Conservation (phyloP, 345 rosid species). For the Heritiera fomes region DNA sequence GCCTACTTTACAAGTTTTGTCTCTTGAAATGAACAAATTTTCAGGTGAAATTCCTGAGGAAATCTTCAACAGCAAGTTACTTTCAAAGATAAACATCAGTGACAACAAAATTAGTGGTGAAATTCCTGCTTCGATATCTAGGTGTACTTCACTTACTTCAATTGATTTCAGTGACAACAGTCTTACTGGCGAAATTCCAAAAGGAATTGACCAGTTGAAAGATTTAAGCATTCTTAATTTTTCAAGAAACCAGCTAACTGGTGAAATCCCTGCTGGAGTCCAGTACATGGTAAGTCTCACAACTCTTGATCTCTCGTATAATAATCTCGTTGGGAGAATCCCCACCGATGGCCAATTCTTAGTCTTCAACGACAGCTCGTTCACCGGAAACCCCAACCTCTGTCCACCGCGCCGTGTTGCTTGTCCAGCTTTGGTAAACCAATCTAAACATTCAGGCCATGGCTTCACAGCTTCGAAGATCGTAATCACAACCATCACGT, state of each 20-base stretch:
- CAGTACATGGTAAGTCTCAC: slow-evolving; percentile 74
- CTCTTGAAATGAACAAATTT: slow-evolving; percentile 52
- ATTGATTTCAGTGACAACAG: slow-evolving; percentile 71
- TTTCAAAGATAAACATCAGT: slow-evolving; percentile 51
- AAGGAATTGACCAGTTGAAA: slow-evolving; percentile 42
- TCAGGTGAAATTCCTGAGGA: slow-evolving; percentile 59
- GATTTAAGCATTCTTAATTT: slow-evolving; percentile 63
- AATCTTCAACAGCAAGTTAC: slow-evolving; percentile 48
- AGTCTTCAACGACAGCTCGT: slow-evolving; percentile 68
- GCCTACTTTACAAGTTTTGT: slow-evolving; percentile 39
- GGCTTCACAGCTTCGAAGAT: slow-evolving; percentile 44
- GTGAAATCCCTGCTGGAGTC: slow-evolving; percentile 66
- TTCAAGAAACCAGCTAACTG: slow-evolving; percentile 68
- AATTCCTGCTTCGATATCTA: slow-evolving; percentile 57
- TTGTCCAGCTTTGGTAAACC: slow-evolving; percentile 37
- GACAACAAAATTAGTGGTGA: slow-evolving; percentile 59
- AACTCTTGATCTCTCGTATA: slow-evolving; percentile 69
- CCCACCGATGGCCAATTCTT: slow-evolving; percentile 75
- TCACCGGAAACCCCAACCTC: slow-evolving; percentile 65
- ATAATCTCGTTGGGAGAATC: slow-evolving; percentile 61
- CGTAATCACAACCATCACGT: slow-evolving; percentile 40
- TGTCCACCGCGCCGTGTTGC: slow-evolving; percentile 47
- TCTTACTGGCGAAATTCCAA: slow-evolving; percentile 61
- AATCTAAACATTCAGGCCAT: slow-evolving; percentile 28
- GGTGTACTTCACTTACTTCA: slow-evolving; percentile 46